Base-by-base conservation (phyloP, 2,329 filamentous ascomycete species). In the Aureobasidium melanogenum region DNA sequence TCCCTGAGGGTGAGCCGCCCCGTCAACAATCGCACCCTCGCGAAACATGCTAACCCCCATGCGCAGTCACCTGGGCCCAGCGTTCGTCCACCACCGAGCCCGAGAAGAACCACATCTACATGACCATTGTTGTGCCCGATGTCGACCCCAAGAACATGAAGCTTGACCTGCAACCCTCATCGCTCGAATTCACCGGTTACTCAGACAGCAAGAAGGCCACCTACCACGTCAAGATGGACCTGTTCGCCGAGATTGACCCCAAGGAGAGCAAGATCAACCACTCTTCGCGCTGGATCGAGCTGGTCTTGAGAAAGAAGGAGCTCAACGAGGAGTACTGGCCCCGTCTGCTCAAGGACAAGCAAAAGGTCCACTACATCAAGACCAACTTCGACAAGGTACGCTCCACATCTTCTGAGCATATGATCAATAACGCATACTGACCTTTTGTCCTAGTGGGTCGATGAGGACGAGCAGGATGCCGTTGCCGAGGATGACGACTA, bases 401-500 rank as follows among this genome's bases (percentile, higher is more conserved):
- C 69, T 24, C 19, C 34, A 19, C 17, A 7, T n/a, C 30, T 9
- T 19, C 15, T 19, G 2, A 9, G 34, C 14, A 32, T 2, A 24
- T n/a, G 3, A 28, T 26, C 34, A 26, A 9, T 8, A 15, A 41
- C 34, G 26, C 30, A 36, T 52, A 19, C 46, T 52, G 5, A 39
- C 34, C 10, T 22, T 2, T 24, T 61, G 43, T 61, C 10, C 32
- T 32, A 87, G 84, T 97, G 92, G 92, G 89, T 96, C 71, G 92
- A 97, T 69, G 91, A 97, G 84, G 92, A 99, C 73, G 94, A 99
- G 84, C 94, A 99, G 81, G 88, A 97, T 72, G 91, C 91, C 77
- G 87, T 84, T 63, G 80, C 84, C 52, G 91, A 95, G 66, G 91
- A 96, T 61, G 92, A 96, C 75, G 76, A 79, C 67, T 76, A 75